Conservation (phyloP, 331 rosid species). For the Spiraea crenata region DNA sequence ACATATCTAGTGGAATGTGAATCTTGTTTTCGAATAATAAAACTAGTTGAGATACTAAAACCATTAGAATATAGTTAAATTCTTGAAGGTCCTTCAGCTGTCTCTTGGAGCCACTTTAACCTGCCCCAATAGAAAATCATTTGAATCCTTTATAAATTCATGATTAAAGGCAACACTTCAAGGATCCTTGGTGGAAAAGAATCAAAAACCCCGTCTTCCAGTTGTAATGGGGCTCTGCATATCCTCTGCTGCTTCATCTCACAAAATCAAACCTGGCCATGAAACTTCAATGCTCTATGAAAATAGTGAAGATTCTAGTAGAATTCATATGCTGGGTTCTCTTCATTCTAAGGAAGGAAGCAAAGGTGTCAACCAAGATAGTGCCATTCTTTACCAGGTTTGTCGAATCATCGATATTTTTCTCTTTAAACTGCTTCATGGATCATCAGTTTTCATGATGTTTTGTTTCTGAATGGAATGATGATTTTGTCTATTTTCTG, state of each 20-base stretch:
- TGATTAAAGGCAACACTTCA: background rate
- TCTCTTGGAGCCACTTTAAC: conserved; percentile 20
- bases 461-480: too few species aligned
- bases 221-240: conserved; percentile 47
- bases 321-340: conserved; percentile 31
- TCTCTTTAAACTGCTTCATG: too few species aligned
- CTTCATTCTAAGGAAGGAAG: conserved; percentile 52
- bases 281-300: conserved; percentile 34
- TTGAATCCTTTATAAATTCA: conserved; percentile 15
- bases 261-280: conserved; percentile 34
- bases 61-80: conserved; percentile 3
- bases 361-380: conserved; percentile 75
- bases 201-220: background rate
- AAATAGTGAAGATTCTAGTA: conserved; percentile 16
- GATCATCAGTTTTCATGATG: too few species aligned
- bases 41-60: background rate
- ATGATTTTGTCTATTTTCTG: too few species aligned
- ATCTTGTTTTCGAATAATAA: conserved; percentile 19
- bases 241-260: conserved; percentile 44
- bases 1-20: conserved; percentile 5
- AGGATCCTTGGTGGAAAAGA: background rate
- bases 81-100: conserved; percentile 13
- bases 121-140: background rate
- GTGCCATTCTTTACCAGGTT: conserved; percentile 62
- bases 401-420: background rate